Base-by-base conservation (phyloP, 805 yeast species). In the Ogataea chonburiensis region DNA sequence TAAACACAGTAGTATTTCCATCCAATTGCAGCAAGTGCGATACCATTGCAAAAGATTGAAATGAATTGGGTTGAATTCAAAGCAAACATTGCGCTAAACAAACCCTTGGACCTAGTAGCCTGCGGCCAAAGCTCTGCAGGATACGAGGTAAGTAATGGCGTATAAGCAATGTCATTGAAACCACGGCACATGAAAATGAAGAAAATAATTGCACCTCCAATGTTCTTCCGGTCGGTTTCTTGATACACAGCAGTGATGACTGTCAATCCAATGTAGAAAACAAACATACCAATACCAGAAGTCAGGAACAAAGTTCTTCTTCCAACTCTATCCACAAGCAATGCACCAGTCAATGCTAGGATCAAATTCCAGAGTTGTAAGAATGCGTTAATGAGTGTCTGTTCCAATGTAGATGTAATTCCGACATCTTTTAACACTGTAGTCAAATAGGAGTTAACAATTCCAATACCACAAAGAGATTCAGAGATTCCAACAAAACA, bases 51-150 rank as follows among this genome's bases (percentile, higher is more conserved):
- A 25, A 47, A 52, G n/a, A 44, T 42, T 21, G 46, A 47, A 45
- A 49, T 38, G 25, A 55, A 35, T 20, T 34, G 31, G 15, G 44
- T 37, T 17, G 38, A 37, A 18, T 49, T 35, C 24, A 35, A 21
- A 20, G 28, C 34, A 23, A 44, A 38, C 30, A 39, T 34, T 15
- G 41, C 42, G 8, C 42, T 34, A 19, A 82, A 70, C 77, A 78
- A 76, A 44, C 85, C 85, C 42, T 74, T 64, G n/a, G 81, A 70
- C 59, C 84, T 71, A 24, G 79, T 67, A 39, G 71, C 66, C 46
- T 74, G 61, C 24, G 76, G 76, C 56, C 74, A 78, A 9, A 76
- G 68, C 52, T 77, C 70, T 25, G 65, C 50, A 2, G 47, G 36
- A 47, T 71, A 73, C 26, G 70, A 48, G 47, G 56, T 60, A 32